Evolutionary conservation across 129 eudicot species (phyloP).

Genomic region (Chrysanthemum lavandulifolium): DNA sequence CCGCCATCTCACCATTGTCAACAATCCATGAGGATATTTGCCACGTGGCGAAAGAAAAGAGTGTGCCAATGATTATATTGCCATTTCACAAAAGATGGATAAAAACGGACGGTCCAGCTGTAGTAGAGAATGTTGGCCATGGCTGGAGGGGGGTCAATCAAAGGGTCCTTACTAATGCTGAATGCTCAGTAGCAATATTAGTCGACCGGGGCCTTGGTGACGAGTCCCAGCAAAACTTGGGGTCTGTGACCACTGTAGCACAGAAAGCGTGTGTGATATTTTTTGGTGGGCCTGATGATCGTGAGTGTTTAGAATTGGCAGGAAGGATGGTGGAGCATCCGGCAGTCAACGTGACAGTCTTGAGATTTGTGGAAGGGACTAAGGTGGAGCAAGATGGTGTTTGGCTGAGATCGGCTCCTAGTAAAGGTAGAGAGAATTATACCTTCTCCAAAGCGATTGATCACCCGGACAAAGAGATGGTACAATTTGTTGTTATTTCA

Average conservation of each 20-base stretch:
- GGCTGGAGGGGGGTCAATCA: conserved; percentile 82
- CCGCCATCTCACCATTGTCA: conserved; percentile 62
- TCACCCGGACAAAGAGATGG: conserved; percentile 52
- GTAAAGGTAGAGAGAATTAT: conserved; percentile 46
- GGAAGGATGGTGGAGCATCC: conserved; percentile 90
- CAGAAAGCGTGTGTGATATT: conserved; percentile 60
- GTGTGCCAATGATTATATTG: conserved; percentile 56
- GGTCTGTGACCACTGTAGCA: conserved; percentile 19
- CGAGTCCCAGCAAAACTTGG: conserved; percentile 30
- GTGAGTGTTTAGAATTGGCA: conserved; percentile 63
- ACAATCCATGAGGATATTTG: conserved; percentile 86
- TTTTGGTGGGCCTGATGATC: conserved; percentile 87
- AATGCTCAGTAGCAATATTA: conserved; percentile 75
- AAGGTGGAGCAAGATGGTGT: conserved; percentile 9
- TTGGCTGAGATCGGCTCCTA: conserved; percentile 37
- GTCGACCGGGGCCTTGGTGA: conserved; percentile 71
- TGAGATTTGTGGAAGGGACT: conserved; percentile 48
- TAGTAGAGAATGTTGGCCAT: conserved; percentile 62
- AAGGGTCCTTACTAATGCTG: conserved; percentile 56
- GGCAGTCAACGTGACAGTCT: conserved; percentile 50
- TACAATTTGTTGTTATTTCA: conserved; percentile 6
- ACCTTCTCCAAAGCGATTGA: conserved; percentile 44
- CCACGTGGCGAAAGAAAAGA: conserved; percentile 68
- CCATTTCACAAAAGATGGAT: conserved; percentile 85
- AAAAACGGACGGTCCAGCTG: conserved; percentile 44